phyloP scores from a whole-genome alignment of 768 basidiomycete species.

The Hypholoma sublateritium region DNA sequence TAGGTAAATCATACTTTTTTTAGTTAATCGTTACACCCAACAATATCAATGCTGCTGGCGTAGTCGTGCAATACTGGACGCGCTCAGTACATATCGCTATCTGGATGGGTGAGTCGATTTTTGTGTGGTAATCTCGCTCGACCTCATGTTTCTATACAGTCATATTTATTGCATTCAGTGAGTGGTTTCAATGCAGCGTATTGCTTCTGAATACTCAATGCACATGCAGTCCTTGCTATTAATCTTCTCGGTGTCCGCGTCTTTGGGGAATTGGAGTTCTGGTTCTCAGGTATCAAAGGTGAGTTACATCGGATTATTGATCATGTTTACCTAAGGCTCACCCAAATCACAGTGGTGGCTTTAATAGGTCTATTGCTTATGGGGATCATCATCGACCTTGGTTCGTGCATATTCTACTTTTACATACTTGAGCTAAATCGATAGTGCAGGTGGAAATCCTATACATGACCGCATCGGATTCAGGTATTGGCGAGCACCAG shows the following conservation, averaged over 20 bases:
- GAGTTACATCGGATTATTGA: conserved; percentile 23
- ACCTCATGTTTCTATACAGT: conserved; percentile 28
- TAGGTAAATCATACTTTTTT: conserved; percentile 1
- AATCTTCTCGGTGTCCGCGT: conserved; percentile 65
- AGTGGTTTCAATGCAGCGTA: conserved; percentile 9
- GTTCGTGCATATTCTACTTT: conserved; percentile 28
- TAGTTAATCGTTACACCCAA: conserved; percentile 64
- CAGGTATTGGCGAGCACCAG: conserved; percentile 45
- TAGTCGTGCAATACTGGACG: conserved; percentile 51
- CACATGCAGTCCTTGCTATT: conserved; percentile 44
- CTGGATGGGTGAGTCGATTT: conserved; percentile 53
- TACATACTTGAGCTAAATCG: conserved; percentile 29
- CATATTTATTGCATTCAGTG: conserved; percentile 60
- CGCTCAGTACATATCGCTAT: conserved; percentile 42
- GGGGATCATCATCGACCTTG: conserved; percentile 68
- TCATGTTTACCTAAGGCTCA: not conserved
- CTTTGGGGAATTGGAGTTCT: conserved; percentile 76
- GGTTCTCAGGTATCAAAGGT: conserved; percentile 72
- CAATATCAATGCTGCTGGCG: conserved; percentile 63
- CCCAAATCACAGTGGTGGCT: conserved; percentile 31
- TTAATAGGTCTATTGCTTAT: conserved; percentile 53
- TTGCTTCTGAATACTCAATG: not conserved
- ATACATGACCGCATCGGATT: conserved; percentile 48
- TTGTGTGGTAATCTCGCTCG: not conserved
- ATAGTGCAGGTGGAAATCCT: conserved; percentile 45